Conservation (phyloP, 768 basidiomycete species). For the Mycena rebaudengoi region DNA sequence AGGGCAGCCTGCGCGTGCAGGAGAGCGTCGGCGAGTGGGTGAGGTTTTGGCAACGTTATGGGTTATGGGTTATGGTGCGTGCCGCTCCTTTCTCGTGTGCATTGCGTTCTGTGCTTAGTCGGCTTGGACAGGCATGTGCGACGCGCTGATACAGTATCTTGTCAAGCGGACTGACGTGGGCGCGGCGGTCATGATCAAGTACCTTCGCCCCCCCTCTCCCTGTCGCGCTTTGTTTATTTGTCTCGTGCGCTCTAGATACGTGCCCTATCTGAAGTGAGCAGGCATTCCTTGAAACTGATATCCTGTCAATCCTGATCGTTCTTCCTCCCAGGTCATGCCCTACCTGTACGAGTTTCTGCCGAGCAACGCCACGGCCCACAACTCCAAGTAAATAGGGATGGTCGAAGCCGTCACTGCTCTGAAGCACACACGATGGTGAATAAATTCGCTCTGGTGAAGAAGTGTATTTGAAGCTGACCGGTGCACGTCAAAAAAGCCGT, state of each 20-base stretch:
- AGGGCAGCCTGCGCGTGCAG: slow-evolving; percentile 47
- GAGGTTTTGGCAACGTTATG: slow-evolving; percentile 77
- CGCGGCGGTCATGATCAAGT: slow-evolving; percentile 82
- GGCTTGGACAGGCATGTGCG: slow-evolving; percentile 74
- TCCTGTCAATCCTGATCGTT: neutral
- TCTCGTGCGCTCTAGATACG: slow-evolving; percentile 54
- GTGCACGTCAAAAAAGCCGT: too few relatives aligned
- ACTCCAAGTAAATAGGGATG: too few relatives aligned
- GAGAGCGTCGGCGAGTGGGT: slow-evolving; percentile 70
- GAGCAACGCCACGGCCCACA: too few relatives aligned
- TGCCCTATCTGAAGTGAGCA: slow-evolving; percentile 75
- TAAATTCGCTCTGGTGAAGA: too few relatives aligned
- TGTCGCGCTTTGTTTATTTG: neutral
- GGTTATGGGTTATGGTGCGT: slow-evolving; percentile 85
- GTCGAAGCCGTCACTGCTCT: too few relatives aligned
- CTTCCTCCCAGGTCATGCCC: slow-evolving; percentile 74
- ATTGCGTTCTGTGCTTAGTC: neutral
- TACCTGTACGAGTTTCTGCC: too few relatives aligned
- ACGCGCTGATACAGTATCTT: slow-evolving; percentile 77
- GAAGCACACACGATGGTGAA: too few relatives aligned
- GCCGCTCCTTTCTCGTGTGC: neutral
- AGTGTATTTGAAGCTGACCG: too few relatives aligned
- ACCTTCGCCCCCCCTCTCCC: slow-evolving; percentile 29
- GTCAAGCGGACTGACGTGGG: slow-evolving; percentile 58
- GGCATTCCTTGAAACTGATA: neutral